Evolutionary conservation across 179 eudicot species (phyloP).

Genomic region (Sideroxylon spinosum): DNA sequence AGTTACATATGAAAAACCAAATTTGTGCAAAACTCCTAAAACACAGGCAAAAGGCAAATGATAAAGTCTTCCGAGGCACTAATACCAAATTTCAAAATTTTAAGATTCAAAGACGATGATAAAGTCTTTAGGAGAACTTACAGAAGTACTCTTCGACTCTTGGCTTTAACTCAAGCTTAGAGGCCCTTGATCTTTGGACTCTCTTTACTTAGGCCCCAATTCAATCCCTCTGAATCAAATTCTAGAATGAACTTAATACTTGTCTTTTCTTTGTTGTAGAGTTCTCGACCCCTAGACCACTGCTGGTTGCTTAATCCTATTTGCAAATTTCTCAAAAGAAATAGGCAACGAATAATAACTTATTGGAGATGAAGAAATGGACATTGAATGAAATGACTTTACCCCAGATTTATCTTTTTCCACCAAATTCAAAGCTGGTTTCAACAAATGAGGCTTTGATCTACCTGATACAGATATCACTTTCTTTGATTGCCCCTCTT

Average conservation of each 20-base stretch:
- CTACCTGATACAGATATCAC: constrained; percentile 38
- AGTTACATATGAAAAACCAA: no score
- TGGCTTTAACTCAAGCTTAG: constrained; percentile 48
- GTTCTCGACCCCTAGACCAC: constrained; percentile 62
- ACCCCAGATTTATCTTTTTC: constrained; percentile 51
- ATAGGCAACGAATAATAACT: constrained; percentile 79
- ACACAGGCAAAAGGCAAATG: no score
- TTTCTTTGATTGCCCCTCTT: constrained; percentile 45
- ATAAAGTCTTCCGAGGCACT: no score
- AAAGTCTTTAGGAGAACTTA: constrained; percentile 34
- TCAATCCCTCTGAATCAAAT: constrained; percentile 60
- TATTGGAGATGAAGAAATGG: constrained; percentile 75
- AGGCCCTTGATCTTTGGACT: constrained; percentile 42
- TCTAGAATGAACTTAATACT: constrained; percentile 44
- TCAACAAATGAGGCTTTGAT: constrained; percentile 60
- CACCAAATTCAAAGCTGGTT: constrained; percentile 27
- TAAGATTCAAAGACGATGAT: constrained; percentile 3
- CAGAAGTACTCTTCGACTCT: constrained; percentile 58
- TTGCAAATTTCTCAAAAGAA: constrained; percentile 80
- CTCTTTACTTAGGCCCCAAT: constrained; percentile 63
- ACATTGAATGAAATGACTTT: constrained; percentile 50
- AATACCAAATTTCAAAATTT: background rate
- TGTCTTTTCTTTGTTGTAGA: constrained; percentile 44
- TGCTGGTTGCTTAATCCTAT: constrained; percentile 57
- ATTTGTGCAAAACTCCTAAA: no score